Evolutionary conservation across 768 basidiomycete genomes (phyloP), one percentile per base, ranked within the genome.

Genomic region (Suillus tomentosus): DNA sequence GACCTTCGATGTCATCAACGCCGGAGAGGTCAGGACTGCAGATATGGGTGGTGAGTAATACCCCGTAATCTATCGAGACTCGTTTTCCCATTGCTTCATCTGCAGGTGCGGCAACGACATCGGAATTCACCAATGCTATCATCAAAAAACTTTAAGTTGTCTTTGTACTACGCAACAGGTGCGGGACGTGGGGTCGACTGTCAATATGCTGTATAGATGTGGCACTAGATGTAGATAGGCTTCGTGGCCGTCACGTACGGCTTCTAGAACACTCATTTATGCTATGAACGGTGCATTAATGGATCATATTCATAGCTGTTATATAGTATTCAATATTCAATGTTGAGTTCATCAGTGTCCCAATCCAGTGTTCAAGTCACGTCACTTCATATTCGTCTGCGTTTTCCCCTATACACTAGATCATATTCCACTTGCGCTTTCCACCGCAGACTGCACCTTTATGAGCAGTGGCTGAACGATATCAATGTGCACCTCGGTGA

Each of bases 81-180:
- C 24, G 19, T 42, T 56, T 62, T 53, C 37, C 56, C 42, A 40
- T 72, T 62, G 67, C 59, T 64, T 61, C 42, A 42, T 62, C 27
- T 57, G 13, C 65, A 93, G 94, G 95, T 63, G 87, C 90, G 66
- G 86, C 94, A 53, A 92, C 91, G 36, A 99, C 96, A 64, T 94
- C 92, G 36, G 96, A 98, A 72, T 95, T 99, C 81, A 99, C 97
- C 45, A 82, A 88, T 56, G 96, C 92, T 53, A 84, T 99, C 74
- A 95, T 98, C 79, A 86, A 90, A 78, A 89, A 88, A 76, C 80
- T 94, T 70, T 87, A 78, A 76, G 64, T 14, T 17, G 3, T 31
- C 24, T 62, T 27, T n/a, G 37, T 27, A 4, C 40, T 5, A 27
- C 17, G 24, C 36, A 36, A n/a, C 19, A 42, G 10, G 24, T 58